A percentile compares a stretch with the other conserved stretches of the same genome.
Evolutionary conservation across 106 monocot species (phyloP).

Genomic region (Platanthera zijinensis): DNA sequence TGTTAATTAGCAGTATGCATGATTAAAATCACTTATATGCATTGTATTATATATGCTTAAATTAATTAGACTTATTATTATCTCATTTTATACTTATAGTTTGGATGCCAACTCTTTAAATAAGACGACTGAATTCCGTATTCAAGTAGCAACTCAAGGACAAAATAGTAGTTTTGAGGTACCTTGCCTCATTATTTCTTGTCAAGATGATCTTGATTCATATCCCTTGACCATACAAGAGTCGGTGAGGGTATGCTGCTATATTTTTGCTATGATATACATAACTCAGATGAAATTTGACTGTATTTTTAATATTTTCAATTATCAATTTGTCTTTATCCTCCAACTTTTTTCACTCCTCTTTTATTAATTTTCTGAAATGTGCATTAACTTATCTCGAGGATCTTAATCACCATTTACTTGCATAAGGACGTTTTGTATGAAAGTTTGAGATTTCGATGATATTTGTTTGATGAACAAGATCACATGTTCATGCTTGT

Average conservation of each 20-base stretch:
- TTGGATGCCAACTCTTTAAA: conserved; percentile 86
- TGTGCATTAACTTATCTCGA: neutral
- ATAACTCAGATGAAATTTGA: neutral
- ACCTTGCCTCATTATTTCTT: conserved; percentile 86
- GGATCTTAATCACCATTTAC: no score
- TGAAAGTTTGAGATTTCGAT: no score
- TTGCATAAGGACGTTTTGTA: no score
- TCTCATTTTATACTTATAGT: conserved; percentile 21
- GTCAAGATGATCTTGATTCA: conserved; percentile 86
- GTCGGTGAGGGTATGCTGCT: conserved; percentile 65
- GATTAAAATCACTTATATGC: no score
- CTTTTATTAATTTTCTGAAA: neutral
- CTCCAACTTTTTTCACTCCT: neutral
- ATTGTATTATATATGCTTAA: no score
- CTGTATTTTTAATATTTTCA: neutral
- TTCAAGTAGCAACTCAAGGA: conserved; percentile 78
- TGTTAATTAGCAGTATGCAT: no score
- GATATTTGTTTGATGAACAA: no score
- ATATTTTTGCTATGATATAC: neutral
- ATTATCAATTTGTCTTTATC: neutral
- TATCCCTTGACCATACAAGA: conserved; percentile 75
- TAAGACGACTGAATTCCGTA: conserved; percentile 56
- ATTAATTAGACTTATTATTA: no score
- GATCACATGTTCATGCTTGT: no score
- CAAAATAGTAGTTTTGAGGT: conserved; percentile 87